phyloP scores from a whole-genome alignment of 1,284 basidiomycete species.

The Kwoniella shivajii region DNA sequence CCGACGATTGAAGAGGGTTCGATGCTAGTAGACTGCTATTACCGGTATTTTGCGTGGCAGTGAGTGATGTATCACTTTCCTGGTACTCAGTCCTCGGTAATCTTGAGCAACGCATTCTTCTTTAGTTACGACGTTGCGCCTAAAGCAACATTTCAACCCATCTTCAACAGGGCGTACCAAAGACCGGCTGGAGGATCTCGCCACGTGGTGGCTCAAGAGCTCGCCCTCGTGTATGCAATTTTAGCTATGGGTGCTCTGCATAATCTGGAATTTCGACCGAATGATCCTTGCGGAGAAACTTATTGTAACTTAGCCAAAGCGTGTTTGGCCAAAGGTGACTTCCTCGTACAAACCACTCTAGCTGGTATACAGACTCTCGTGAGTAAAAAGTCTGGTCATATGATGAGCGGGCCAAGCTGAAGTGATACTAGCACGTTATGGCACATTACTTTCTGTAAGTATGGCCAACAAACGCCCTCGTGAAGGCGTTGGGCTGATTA shows the following conservation, averaged over 20 bases:
- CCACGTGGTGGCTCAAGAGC: conserved; percentile 25
- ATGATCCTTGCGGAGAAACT: conserved; percentile 36
- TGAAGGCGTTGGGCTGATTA: background rate
- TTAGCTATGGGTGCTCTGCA: conserved; percentile 43
- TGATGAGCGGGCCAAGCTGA: too few species aligned
- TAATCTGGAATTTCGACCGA: conserved; percentile 37
- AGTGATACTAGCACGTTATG: conserved; percentile 34
- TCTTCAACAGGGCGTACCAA: conserved; percentile 16
- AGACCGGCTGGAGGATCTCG: background rate
- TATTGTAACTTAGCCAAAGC: conserved; percentile 29
- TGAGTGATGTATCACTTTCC: conserved; percentile 17
- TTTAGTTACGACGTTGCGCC: conserved; percentile 31
- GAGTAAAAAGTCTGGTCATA: too few species aligned
- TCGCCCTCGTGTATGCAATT: conserved; percentile 39
- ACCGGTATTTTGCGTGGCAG: conserved; percentile 36
- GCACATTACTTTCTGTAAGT: conserved; percentile 26
- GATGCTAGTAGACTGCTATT: conserved; percentile 34
- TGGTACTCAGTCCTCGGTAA: too few species aligned
- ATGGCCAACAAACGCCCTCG: background rate
- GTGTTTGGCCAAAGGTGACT: conserved; percentile 40
- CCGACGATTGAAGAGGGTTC: conserved; percentile 32
- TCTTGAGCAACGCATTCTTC: too few species aligned
- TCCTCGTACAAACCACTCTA: conserved; percentile 38
- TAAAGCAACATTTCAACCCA: conserved; percentile 24
- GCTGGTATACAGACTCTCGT: conserved; percentile 41